A percentile compares a stretch with the other conserved stretches of the same genome.
phyloP scores from a whole-genome alignment of 1,284 basidiomycete species.

The Malassezia equina region DNA sequence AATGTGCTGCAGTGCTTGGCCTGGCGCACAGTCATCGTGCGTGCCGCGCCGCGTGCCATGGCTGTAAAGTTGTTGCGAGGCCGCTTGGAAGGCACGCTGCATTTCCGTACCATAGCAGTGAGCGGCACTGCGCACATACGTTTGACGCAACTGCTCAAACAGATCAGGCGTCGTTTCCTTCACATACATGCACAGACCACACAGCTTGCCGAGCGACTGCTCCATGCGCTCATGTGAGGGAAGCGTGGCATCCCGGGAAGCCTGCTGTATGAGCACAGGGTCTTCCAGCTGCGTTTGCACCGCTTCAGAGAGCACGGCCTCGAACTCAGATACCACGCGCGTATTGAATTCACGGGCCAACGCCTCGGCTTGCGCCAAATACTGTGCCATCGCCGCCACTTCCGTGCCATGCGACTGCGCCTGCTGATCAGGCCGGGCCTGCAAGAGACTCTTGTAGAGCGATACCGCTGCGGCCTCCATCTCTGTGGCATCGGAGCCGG shows the following conservation, averaged over 20 bases:
- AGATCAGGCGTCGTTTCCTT: conserved; percentile 64
- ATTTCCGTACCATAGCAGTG: conserved; percentile 37
- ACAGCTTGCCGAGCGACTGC: conserved; percentile 71
- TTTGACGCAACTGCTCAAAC: conserved; percentile 32
- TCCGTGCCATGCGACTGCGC: conserved; percentile 49
- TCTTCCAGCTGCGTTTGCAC: conserved; percentile 25
- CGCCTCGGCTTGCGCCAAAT: conserved; percentile 75
- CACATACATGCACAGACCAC: conserved; percentile 79
- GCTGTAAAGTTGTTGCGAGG: conserved; percentile 18
- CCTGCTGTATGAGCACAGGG: conserved; percentile 18
- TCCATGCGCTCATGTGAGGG: conserved; percentile 54
- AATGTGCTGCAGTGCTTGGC: conserved; percentile 63
- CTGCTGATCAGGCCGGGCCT: conserved; percentile 66
- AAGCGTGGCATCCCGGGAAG: conserved; percentile 29
- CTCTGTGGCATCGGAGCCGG: conserved; percentile 58
- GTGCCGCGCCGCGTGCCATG: conserved; percentile 8
- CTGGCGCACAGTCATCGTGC: neutral
- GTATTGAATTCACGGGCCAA: conserved; percentile 84
- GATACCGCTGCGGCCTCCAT: conserved; percentile 74
- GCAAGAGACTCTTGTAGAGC: conserved; percentile 88
- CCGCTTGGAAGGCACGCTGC: conserved; percentile 26
- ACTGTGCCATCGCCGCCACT: conserved; percentile 75
- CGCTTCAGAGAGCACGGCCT: conserved; percentile 65
- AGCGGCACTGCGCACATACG: conserved; percentile 32
- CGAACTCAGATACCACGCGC: conserved; percentile 74